Conservation (phyloP, 192 early-diverging fungal genomes). For the Coemansia sp. region DNA sequence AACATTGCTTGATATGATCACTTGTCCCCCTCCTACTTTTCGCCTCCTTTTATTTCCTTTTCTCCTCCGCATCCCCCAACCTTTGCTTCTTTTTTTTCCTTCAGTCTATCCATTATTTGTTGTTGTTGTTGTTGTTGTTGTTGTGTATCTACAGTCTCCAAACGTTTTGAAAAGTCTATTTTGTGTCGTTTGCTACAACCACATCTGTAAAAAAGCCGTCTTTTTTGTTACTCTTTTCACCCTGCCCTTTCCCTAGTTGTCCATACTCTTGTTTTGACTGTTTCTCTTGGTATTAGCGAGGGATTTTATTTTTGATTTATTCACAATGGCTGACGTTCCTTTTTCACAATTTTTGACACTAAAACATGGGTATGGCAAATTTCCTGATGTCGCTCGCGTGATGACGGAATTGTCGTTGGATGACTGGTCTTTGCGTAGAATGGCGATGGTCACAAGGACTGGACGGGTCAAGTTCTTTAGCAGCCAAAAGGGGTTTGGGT, state of each 20-base stretch:
- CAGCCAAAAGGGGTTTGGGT: slow-evolving; percentile 83
- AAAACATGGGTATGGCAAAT: not conserved
- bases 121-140: not conserved
- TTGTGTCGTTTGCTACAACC: not conserved
- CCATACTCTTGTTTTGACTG: not conserved
- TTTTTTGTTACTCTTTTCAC: not conserved
- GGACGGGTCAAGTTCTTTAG: slow-evolving; percentile 83
- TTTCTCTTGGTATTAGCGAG: not conserved
- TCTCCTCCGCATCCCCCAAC: not conserved
- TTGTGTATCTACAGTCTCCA: not conserved
- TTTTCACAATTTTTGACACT: not conserved
- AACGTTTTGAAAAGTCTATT: not conserved
- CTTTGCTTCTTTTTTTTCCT: not conserved
- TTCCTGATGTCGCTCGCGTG: not conserved
- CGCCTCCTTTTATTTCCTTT: not conserved
- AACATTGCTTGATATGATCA: not conserved
- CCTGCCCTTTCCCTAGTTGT: not conserved
- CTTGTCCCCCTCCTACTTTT: not conserved
- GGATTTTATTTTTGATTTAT: not conserved
- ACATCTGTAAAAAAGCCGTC: not conserved
- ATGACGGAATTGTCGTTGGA: not conserved
- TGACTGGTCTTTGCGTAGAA: slow-evolving; percentile 22
- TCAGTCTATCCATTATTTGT: not conserved
- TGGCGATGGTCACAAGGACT: slow-evolving; percentile 17
- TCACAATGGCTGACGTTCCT: not conserved